Conservation (phyloP, 208 protist species). For the Acanthamoeba polyphaga region DNA sequence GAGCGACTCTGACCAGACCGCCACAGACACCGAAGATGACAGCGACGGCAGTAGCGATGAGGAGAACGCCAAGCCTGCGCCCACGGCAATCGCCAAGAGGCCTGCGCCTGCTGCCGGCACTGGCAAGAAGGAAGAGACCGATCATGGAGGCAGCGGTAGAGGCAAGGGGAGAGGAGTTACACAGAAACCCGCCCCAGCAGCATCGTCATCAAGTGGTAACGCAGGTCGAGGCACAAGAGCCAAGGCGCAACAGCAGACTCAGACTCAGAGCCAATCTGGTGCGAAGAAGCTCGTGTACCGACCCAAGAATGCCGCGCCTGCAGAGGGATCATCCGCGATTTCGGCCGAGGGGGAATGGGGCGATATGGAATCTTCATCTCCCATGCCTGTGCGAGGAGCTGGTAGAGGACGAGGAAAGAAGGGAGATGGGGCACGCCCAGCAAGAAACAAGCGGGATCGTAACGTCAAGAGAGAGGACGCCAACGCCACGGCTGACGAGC, state of each 20-base stretch:
- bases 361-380: neutral
- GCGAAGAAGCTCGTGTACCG: slow-evolving; percentile 12
- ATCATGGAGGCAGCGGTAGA: neutral
- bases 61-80: neutral
- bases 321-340: neutral
- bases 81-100: neutral
- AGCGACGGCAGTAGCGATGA: neutral
- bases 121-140: neutral
- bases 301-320: neutral
- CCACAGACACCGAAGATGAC: neutral
- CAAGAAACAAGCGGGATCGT: too few species aligned
- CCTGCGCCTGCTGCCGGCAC: neutral
- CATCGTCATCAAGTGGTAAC: neutral
- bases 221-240: neutral
- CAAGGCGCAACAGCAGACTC: neutral
- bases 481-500: neutral
- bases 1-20: neutral
- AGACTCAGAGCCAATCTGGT: neutral
- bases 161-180: neutral
- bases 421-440: neutral
- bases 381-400: neutral
- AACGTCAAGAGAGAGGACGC: too few species aligned
- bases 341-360: neutral
- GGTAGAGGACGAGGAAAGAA: neutral
- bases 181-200: neutral